Percentiles rank a stretch among this genome's conserved stretches.
Conservation (phyloP, 495 filamentous ascomycete genomes). For the Xylaria bambusicola region DNA sequence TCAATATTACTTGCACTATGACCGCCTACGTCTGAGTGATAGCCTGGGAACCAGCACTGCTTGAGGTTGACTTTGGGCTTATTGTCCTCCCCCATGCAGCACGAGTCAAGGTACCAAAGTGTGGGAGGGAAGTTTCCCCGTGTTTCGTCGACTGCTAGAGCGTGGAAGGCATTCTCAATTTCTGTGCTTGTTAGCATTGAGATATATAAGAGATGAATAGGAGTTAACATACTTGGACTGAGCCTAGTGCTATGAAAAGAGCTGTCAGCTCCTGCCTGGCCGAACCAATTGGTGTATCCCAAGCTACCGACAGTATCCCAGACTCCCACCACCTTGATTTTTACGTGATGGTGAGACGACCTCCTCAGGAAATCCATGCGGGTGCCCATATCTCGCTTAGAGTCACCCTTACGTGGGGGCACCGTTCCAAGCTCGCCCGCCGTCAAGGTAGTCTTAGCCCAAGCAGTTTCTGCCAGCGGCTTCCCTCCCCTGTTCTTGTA, state of each 20-base stretch:
- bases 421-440: constrained; percentile 4
- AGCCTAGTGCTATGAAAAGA: not conserved
- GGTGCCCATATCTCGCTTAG: not conserved
- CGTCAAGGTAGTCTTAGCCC: not conserved
- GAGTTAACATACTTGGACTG: not conserved
- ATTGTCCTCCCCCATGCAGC: constrained; percentile 21
- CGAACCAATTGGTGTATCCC: constrained; percentile 23
- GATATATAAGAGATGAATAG: constrained; percentile 2
- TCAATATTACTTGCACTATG: constrained; percentile 24
- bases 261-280: constrained; percentile 29
- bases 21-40: constrained; percentile 66
- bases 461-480: not conserved
- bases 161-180: constrained; percentile 66
- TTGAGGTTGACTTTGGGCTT: constrained; percentile 46
- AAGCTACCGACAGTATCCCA: constrained; percentile 57
- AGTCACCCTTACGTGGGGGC: not conserved
- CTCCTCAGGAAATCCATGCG: not conserved
- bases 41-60: constrained; percentile 73
- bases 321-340: constrained; percentile 45
- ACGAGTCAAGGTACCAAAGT: constrained; percentile 45
- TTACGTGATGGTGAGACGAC: constrained; percentile 13
- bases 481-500: constrained; percentile 13
- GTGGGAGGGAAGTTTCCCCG: constrained; percentile 60
- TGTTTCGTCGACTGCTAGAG: constrained; percentile 64
- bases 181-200: constrained; percentile 26